Evolutionary conservation across 331 rosid genomes (phyloP), one percentile per base, ranked within the genome.

Genomic region (Phaseolus coccineus): DNA sequence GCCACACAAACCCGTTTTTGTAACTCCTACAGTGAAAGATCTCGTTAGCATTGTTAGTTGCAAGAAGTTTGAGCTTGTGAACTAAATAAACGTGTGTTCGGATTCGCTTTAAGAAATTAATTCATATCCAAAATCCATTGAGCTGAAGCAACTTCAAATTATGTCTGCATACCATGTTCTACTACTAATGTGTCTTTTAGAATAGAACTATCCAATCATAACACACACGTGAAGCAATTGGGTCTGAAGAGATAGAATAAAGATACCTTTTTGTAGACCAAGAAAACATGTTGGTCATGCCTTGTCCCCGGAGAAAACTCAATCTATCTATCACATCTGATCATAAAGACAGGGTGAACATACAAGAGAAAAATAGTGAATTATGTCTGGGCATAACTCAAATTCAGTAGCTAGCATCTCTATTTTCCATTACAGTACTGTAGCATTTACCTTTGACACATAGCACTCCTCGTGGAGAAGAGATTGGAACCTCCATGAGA

Each of bases 1-100:
- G 90, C 97, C 97, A 92, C 74, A 90, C 95, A 72, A 57, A 88
- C 53, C 95, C 89, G n/a, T 80, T 92, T 33, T 72, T 84, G 84
- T 85, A 87, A 61, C 82, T 85, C 89, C 93, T 87, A 80, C 7
- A 63, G 46, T 30, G 8, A 52, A 44, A 8, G 59, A 16, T 48
- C 10, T 28, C n/a, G 40, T 57, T 2, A 65, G 28, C 48, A 65
- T 69, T 50, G 39, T 50, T 72, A 73, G 72, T 62, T 35, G 74
- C 57, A 28, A 71, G 1, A 33, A 33, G 51, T 61, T 72, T 52
- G 8, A 79, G n/a, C 51, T 66, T 25, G 74, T 24, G 27, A 71
- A 39, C 52, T 31, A 8, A 64, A 65, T 19, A 65, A 64, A 59
- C 12, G 15, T 0, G 7, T 58, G 7, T 24, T 56, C 13, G 2